Base-by-base conservation (phyloP, 2,329 filamentous ascomycete genomes). In the Stachybotrys chartarum region DNA sequence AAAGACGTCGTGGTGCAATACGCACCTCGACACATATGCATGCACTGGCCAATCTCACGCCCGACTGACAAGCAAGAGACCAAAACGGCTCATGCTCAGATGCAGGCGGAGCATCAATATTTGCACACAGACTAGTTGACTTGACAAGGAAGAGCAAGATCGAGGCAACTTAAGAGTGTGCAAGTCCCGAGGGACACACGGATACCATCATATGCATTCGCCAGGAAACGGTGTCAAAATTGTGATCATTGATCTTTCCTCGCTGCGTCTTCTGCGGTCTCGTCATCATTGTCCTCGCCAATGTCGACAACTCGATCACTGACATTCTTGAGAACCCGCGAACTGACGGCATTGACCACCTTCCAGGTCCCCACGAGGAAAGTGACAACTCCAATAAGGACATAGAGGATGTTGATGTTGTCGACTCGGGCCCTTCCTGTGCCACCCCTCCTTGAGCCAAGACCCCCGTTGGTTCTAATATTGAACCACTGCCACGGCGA, bases 111-210 rank as follows among this genome's bases (percentile, higher is more conserved):
- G 75, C 70, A 66, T 82, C 74, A 56, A 81, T 96, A 80, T 96
- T 79, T 90, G 91, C 91, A 95, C 88, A 86, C 84, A 89, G 91
- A 96, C 91, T 94, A 86, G 92, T 94, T 86, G 87, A 85, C 90
- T 91, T 84, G 83, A 85, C 86, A 93, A 82, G 82, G 88, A 81
- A 76, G 76, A 82, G 79, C 69, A 78, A 71, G 75, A 76, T 84
- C 82, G 82, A 91, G 90, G 83, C 90, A 96, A 94, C 91, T 96
- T 88, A 96, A 96, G 87, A 88, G 89, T 87, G 88, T 93, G 91
- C 91, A 88, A 70, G 71, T 64, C 59, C 39, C 10, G 61, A 55
- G 53, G 61, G 57, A 57, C 24, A 61, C 60, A 44, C 14, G 8
- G 35, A 14, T 14, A 42, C 35, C 35, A 14, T 42, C 10, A 14